These are phyloP conservation scores for Tolypocladium capitatum DNA, from an alignment of 2,329 filamentous ascomycete species.

Conservation along the genomic window DNA sequence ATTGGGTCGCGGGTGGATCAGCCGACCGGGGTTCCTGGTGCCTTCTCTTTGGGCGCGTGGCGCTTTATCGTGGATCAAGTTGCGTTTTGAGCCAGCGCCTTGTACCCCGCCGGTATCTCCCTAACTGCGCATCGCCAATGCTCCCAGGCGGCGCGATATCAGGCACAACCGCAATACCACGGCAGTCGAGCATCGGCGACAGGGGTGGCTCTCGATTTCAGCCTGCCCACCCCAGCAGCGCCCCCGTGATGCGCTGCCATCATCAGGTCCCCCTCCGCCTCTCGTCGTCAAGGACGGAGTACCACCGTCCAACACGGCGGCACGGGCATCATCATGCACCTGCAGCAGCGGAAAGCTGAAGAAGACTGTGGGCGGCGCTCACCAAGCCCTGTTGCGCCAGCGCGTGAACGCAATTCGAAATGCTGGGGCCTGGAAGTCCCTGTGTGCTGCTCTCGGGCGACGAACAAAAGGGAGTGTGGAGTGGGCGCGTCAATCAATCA, in stretches of 20 bases:
- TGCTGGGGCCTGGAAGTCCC: neutral
- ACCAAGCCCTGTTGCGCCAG: neutral
- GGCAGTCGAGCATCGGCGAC: conserved; percentile 1
- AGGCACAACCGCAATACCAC: neutral
- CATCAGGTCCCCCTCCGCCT: neutral
- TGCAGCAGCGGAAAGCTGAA: neutral
- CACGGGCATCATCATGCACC: neutral
- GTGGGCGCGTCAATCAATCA: neutral
- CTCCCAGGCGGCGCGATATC: neutral
- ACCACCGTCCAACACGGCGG: neutral
- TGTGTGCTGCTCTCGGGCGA: neutral
- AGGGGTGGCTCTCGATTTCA: neutral
- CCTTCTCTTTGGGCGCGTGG: neutral
- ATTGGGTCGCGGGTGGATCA: neutral
- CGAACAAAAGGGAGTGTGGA: neutral
- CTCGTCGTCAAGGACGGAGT: too few relatives aligned
- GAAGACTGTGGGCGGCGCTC: neutral
- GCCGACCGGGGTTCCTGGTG: neutral
- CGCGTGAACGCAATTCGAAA: neutral
- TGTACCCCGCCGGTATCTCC: neutral
- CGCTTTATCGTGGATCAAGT: conserved; percentile 1
- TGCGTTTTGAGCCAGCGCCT: neutral
- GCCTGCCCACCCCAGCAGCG: neutral
- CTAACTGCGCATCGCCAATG: neutral
- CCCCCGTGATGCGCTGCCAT: conserved; percentile 1